Evolutionary conservation across 306 rosid species (phyloP), one percentile per base, ranked within the genome.

Genomic region (Pyrus betulifolia): DNA sequence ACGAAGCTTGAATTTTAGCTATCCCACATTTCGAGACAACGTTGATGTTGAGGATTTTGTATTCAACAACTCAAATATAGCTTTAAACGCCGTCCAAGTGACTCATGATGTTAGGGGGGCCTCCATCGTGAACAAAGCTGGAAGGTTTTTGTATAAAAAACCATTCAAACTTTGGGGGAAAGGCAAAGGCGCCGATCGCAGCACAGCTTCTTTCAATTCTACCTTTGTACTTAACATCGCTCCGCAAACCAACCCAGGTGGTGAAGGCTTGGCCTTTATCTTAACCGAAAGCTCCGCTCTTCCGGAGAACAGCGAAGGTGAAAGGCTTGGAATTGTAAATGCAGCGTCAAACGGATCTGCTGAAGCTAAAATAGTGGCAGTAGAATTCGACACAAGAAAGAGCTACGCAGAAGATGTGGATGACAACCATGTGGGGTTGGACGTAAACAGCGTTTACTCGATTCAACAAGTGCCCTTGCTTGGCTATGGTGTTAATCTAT

Each of bases 381-480:
- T 93, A 2, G 97, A 93, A 54, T 90, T 93, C 11, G 97, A 93
- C 82, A 90, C 96, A 5, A 79, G 79, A 31, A 78, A 85, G 62
- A 93, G 83, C 73, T 90, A 60, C 15, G 21, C 30, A 8, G 75
- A 89, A 51, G 91, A 90, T 46, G 63, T 88, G 2, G 89, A 93
- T 28, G 67, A 63, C 46, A 82, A 87, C 75, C 96, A 93, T 54
- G 89, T 90, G 76, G 97, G 96, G 2, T 76, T 90, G 80, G 74
- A 90, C 79, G 61, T 90, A 9, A 87, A 93, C 40, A 82, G 91
- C 27, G 78, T 93, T 69, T 35, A 67, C 21, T 90, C 97, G 4
- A 58, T 81, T 64, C 27, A 14, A 10, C 84, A 86, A 54, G 83
- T 38, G 0, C 38, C 91, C 2, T 79, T 88, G 27, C 71, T 30